phyloP scores from a whole-genome alignment of 352 stramenopile genomes.

The Phytophthora tentaculata region DNA sequence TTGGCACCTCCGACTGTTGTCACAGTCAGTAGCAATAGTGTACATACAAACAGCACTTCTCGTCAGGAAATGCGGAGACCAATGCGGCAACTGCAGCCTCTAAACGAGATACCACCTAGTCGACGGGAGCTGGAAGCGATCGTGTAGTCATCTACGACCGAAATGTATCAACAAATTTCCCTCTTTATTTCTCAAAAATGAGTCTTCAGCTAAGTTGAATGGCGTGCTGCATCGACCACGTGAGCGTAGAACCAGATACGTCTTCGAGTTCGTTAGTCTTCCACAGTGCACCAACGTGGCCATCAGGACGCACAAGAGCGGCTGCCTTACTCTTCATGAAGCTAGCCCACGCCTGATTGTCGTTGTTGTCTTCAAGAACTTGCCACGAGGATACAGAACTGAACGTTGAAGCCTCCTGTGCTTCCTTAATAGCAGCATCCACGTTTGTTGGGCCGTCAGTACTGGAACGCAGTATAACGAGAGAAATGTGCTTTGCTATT shows the following conservation, averaged over 20 bases:
- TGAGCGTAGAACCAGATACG: conserved; percentile 19
- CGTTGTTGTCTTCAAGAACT: conserved; percentile 32
- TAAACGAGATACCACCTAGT: conserved; percentile 8
- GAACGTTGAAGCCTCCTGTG: conserved; percentile 29
- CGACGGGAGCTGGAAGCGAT: conserved; percentile 25
- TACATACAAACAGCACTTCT: conserved; percentile 30
- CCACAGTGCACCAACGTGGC: conserved; percentile 79
- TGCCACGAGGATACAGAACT: conserved; percentile 42
- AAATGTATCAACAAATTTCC: conserved; percentile 28
- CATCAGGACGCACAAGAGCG: conserved; percentile 80
- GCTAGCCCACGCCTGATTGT: conserved; percentile 42
- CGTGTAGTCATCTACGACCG: conserved; percentile 24
- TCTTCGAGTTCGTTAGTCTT: conserved; percentile 28
- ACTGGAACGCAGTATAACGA: conserved; percentile 42
- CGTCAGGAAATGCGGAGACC: conserved; percentile 33
- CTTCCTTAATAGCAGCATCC: conserved; percentile 15
- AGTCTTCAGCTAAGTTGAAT: conserved; percentile 37
- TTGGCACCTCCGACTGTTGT: conserved; percentile 29
- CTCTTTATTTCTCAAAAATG: conserved; percentile 18
- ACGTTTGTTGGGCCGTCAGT: conserved; percentile 22
- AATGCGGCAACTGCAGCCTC: conserved; percentile 24
- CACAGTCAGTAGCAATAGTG: conserved; percentile 35
- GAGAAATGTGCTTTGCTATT: conserved; percentile 42
- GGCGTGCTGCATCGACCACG: conserved; percentile 33
- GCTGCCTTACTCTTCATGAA: conserved; percentile 48